Base-by-base conservation (phyloP, 148 eudicot genomes). In the Cornus florida region DNA sequence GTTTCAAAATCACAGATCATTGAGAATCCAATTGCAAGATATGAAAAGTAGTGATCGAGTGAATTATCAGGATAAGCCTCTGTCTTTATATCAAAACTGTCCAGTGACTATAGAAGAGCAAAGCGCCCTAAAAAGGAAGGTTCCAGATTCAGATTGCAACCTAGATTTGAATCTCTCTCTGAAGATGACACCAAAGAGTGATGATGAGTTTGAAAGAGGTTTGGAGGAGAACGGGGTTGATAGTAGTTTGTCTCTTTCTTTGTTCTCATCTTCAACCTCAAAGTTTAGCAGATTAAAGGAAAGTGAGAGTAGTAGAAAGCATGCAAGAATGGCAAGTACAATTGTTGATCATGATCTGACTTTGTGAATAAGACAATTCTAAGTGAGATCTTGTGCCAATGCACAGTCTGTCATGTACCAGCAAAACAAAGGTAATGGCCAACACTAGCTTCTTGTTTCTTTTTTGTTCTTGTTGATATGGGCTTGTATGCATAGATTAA, bases 301-400 rank as follows among this genome's bases (percentile, higher is more conserved):
- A 71, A 72, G 59, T n/a, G 62, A 67, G 48, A 43, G 48, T 43
- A 43, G 77, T 80, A 82, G 62, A 70, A 83, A 85, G 67, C 77
- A 81, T 75, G 77, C 83, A 80, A 83, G 78, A 70, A 57, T 41
- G 77, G 83, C 79, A 82, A 81, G 81, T 80, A 70, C 62, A 43
- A 8, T 43, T 28, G 28, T 28, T 39, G 43, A 39, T 62, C 89
- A 90, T 70, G 93, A 92, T 88, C 90, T 92, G 90, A 87, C 91
- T 84, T 80, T 92, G 79, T 90, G 92, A 90, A 90, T 74, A 83
- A 80, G 85, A 92, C 89, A 92, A 79, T 83, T 81, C 50, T 75
- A 72, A 92, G 92, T 90, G 88, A 90, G 92, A 90, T 90, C 77
- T 87, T 83, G 83, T 67, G 83, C 84, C 64, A 46, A 72, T 72